phyloP scores from a whole-genome alignment of 2,329 filamentous ascomycete genomes.

The Penicillium paneum region DNA sequence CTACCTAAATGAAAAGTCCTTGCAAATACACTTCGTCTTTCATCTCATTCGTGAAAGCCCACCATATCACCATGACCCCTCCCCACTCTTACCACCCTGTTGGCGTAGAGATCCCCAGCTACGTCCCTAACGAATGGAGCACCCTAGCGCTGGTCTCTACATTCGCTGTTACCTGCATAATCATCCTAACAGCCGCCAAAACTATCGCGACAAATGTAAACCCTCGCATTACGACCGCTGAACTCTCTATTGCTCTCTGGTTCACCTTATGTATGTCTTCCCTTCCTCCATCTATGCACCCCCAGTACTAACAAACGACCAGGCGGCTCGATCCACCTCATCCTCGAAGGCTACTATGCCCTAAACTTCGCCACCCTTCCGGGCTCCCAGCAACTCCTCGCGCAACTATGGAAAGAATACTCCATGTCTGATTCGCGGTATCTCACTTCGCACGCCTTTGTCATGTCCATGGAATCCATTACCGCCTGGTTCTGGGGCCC shows the following conservation, averaged over 20 bases:
- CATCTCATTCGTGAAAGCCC: neutral
- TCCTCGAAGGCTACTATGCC: conserved; percentile 79
- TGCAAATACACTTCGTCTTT: neutral
- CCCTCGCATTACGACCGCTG: neutral
- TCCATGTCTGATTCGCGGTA: conserved; percentile 79
- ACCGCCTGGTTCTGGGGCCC: conserved; percentile 65
- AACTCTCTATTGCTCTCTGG: neutral
- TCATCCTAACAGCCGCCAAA: neutral
- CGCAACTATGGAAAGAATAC: conserved; percentile 88
- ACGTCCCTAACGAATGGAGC: neutral
- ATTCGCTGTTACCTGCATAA: neutral
- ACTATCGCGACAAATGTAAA: neutral
- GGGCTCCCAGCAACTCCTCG: conserved; percentile 64
- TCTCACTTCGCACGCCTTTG: conserved; percentile 71
- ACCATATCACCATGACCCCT: neutral
- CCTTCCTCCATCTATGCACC: neutral
- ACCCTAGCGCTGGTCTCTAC: neutral
- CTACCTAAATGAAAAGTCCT: neutral
- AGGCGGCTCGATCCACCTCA: conserved; percentile 57
- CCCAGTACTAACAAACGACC: neutral
- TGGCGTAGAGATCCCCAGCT: neutral
- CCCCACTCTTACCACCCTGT: neutral
- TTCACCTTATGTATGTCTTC: neutral
- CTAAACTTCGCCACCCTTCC: conserved; percentile 61
- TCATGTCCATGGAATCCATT: conserved; percentile 75